These are phyloP conservation scores for Suillus discolor DNA, from an alignment of 768 basidiomycete species.

Conservation along the genomic window DNA sequence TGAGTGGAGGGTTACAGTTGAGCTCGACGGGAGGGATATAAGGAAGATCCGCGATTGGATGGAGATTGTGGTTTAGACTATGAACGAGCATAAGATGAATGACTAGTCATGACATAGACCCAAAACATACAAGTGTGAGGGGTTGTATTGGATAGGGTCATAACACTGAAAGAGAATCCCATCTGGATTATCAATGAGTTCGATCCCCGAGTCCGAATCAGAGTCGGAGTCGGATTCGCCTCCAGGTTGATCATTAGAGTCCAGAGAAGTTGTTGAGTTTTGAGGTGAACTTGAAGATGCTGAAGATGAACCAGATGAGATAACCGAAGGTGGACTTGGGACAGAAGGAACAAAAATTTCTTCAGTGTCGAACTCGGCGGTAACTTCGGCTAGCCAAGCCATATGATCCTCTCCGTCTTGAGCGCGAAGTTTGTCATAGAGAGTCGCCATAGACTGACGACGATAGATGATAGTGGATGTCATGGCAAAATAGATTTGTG, in stretches of 20 bases:
- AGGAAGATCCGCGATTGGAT: slow-evolving; percentile 12
- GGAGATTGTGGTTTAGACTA: slow-evolving; percentile 21
- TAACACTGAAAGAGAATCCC: slow-evolving; percentile 5
- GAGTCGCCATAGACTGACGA: slow-evolving; percentile 39
- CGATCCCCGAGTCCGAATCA: slow-evolving; percentile 36
- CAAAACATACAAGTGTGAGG: slow-evolving; percentile 29
- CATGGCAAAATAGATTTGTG: slow-evolving; percentile 19
- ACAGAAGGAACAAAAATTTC: slow-evolving; percentile 24
- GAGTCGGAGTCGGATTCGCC: slow-evolving; percentile 25
- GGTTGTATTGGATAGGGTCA: slow-evolving; percentile 9
- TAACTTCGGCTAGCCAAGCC: slow-evolving; percentile 28
- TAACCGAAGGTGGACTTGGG: slow-evolving; percentile 24
- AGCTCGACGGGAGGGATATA: slow-evolving; percentile 15
- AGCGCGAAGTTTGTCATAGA: slow-evolving; percentile 36
- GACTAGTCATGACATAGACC: neutral
- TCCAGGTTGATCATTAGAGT: slow-evolving; percentile 18
- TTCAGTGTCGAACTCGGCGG: slow-evolving; percentile 35
- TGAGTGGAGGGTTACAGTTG: slow-evolving; percentile 10
- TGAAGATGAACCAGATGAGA: slow-evolving; percentile 33
- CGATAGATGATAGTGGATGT: slow-evolving; percentile 34
- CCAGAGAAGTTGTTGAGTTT: slow-evolving; percentile 2
- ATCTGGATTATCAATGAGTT: slow-evolving; percentile 14
- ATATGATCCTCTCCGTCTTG: slow-evolving; percentile 38
- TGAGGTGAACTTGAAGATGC: slow-evolving; percentile 22
- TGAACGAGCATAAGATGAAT: slow-evolving; percentile 17